A percentile compares a stretch with the other conserved stretches of the same genome.
These are phyloP conservation scores for Fusarium sp. DNA, from an alignment of 2,329 filamentous ascomycete species.

Conservation along the genomic window DNA sequence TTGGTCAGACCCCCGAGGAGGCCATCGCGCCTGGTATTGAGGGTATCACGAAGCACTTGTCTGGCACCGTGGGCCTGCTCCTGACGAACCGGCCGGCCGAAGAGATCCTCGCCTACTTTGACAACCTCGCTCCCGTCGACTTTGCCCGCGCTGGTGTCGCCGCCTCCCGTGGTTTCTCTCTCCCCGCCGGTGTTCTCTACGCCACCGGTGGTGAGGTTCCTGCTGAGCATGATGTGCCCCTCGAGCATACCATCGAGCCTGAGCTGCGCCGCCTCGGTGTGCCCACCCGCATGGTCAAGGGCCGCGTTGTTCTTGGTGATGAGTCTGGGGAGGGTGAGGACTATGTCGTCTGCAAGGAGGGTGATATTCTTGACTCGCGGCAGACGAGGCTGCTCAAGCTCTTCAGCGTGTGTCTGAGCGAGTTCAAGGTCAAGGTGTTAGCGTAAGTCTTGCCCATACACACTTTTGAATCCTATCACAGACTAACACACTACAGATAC, in stretches of 20 bases:
- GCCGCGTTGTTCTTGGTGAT: constrained; percentile 80
- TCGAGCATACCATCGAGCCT: constrained; percentile 90
- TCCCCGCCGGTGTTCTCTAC: constrained; percentile 87
- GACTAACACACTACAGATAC: constrained; percentile 56
- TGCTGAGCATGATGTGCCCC: constrained; percentile 82
- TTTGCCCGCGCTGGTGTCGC: constrained; percentile 88
- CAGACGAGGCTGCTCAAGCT: constrained; percentile 95
- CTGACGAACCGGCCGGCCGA: constrained; percentile 83
- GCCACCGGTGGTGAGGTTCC: constrained; percentile 83
- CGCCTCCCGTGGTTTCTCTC: constrained; percentile 79
- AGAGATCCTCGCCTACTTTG: constrained; percentile 79
- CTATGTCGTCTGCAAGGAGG: constrained; percentile 88
- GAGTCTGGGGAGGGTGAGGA: constrained; percentile 64
- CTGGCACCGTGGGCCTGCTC: constrained; percentile 88
- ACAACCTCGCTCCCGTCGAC: constrained; percentile 79
- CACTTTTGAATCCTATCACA: constrained; percentile 9
- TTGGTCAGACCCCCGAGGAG: constrained; percentile 81
- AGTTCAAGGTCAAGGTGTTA: constrained; percentile 85
- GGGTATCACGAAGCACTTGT: constrained; percentile 74
- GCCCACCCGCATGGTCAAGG: constrained; percentile 88
- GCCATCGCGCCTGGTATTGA: constrained; percentile 85
- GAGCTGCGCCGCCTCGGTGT: constrained; percentile 90
- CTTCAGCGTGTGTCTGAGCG: constrained; percentile 89
- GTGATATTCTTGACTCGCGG: constrained; percentile 85
- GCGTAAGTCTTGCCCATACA: constrained; percentile 66